Evolutionary conservation across 805 yeast species (phyloP).

Genomic region (Saccharomycopsis babjevae): DNA sequence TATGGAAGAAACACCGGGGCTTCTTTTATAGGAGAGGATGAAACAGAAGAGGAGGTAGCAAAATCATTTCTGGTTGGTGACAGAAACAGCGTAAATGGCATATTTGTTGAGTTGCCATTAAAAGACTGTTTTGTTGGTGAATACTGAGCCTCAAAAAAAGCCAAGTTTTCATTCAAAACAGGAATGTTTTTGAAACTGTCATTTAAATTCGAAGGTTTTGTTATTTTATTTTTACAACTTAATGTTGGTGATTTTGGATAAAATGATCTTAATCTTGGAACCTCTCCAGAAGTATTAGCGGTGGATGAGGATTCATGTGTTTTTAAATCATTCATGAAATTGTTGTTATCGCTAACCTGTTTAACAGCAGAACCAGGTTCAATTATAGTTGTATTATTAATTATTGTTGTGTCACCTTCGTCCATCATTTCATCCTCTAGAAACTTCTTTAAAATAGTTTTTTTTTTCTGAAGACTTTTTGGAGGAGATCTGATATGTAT

Average conservation of each 20-base stretch:
- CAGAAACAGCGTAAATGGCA: background rate
- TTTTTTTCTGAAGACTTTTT: background rate
- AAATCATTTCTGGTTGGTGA: constrained; percentile 2
- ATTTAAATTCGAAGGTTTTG: constrained; percentile 8
- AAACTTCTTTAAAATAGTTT: background rate
- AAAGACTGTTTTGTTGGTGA: background rate
- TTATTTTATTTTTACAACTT: constrained; percentile 13
- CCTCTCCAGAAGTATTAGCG: constrained; percentile 8
- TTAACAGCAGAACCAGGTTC: constrained; percentile 2
- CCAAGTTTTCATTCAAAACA: constrained; percentile 14
- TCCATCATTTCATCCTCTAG: constrained; percentile 9
- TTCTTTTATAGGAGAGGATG: background rate
- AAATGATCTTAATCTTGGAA: constrained; percentile 17
- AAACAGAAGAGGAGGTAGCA: background rate
- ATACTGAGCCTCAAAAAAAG: constrained; percentile 12
- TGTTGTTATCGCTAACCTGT: constrained; percentile 8
- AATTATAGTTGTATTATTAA: constrained; percentile 16
- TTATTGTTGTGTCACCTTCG: constrained; percentile 19
- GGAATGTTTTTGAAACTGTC: constrained; percentile 15
- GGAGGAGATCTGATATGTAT: background rate
- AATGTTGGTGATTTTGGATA: constrained; percentile 13
- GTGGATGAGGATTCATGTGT: background rate
- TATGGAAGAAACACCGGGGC: background rate
- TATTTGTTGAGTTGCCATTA: background rate
- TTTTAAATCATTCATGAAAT: constrained; percentile 13